These are phyloP conservation scores for Prunus mira DNA, from an alignment of 306 rosid species.

Conservation along the genomic window DNA sequence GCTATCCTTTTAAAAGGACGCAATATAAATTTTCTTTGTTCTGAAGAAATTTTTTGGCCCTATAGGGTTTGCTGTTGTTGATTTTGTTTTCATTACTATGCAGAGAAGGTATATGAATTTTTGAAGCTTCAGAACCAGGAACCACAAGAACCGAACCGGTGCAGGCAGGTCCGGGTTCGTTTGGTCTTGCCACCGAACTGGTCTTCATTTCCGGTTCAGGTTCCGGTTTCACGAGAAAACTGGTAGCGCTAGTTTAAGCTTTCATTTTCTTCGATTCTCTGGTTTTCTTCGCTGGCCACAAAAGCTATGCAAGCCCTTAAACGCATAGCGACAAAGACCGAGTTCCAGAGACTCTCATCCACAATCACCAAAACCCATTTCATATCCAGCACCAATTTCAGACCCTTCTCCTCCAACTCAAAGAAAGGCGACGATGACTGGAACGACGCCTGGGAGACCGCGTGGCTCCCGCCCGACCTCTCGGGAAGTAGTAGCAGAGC, in stretches of 20 bases:
- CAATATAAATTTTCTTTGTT: not conserved
- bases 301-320: conserved; percentile 47
- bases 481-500: conserved; percentile 44
- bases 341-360: conserved; percentile 13
- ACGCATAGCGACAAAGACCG: conserved; percentile 26
- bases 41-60: not conserved
- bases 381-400: conserved; percentile 4
- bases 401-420: conserved; percentile 22
- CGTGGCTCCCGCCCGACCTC: conserved; percentile 89
- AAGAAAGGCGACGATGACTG: conserved; percentile 67
- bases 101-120: conserved; percentile 65
- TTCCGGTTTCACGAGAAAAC: too few species aligned
- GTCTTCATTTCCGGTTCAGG: too few species aligned
- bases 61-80: conserved; percentile 12
- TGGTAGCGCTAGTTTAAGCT: not conserved
- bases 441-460: conserved; percentile 94
- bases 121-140: conserved; percentile 48
- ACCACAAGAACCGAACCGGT: too few species aligned
- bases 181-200: too few species aligned
- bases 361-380: conserved; percentile 6
- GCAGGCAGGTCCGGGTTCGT: too few species aligned
- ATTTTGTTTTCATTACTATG: conserved; percentile 21
- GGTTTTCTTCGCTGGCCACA: not conserved
- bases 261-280: not conserved
- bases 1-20: not conserved